Conservation (phyloP, 1,284 basidiomycete genomes). For the Apiotrichum mycotoxinovorans region DNA sequence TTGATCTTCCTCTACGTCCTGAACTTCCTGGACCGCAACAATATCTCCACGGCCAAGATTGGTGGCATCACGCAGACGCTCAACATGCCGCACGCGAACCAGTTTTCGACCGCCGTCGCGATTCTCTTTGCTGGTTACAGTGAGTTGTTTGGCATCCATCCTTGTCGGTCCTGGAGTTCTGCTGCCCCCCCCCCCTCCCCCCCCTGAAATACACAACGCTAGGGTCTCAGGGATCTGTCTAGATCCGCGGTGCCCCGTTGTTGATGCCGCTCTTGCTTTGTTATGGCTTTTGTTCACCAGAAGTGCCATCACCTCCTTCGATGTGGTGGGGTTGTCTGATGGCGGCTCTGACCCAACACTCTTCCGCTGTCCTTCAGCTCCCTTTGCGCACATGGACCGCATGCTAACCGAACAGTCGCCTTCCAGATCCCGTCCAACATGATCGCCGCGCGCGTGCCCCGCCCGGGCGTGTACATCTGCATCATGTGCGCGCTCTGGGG, state of each 20-base stretch:
- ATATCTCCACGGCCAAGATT: slow-evolving; percentile 14
- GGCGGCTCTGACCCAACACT: no score
- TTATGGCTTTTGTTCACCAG: no score
- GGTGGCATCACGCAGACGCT: slow-evolving; percentile 17
- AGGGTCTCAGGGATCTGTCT: no score
- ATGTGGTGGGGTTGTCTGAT: no score
- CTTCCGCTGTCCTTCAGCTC: background rate
- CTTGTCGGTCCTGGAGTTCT: slow-evolving; percentile 32
- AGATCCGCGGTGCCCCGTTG: no score
- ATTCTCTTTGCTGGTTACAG: slow-evolving; percentile 22
- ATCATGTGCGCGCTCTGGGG: slow-evolving; percentile 36
- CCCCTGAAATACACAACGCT: no score
- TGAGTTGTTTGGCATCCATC: background rate
- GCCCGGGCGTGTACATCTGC: slow-evolving; percentile 28
- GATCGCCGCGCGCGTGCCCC: slow-evolving; percentile 15
- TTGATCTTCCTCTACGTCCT: slow-evolving; percentile 7
- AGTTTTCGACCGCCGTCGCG: slow-evolving; percentile 33
- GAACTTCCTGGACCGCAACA: slow-evolving; percentile 10
- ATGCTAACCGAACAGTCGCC: slow-evolving; percentile 17
- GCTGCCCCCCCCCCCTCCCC: no score
- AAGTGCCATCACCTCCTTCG: no score
- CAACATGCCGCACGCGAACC: slow-evolving; percentile 13
- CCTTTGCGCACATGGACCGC: slow-evolving; percentile 10
- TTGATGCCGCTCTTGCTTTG: no score
- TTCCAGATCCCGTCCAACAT: slow-evolving; percentile 44